Base-by-base conservation (phyloP, 306 rosid genomes). In the Prinsepia uniflora region DNA sequence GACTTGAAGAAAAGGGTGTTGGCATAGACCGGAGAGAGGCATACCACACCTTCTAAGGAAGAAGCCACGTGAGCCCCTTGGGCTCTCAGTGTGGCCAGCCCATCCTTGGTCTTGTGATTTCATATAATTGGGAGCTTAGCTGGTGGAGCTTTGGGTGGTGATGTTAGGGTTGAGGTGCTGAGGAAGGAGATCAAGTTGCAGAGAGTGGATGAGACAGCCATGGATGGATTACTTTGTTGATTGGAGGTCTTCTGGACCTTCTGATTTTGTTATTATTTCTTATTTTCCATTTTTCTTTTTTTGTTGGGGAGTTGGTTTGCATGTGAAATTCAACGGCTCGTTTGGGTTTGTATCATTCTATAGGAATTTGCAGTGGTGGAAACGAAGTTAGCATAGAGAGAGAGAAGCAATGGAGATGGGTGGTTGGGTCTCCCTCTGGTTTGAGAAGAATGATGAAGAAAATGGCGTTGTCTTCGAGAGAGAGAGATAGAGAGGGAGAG, bases 161-260 rank as follows among this genome's bases (percentile, higher is more conserved):
- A 63, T 7, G 86, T 80, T 7, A 79, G 74, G 75, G 84, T 91
- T 45, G 93, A 17, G 66, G 90, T 88, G 11, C 80, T 63, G 85
- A 89, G 71, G 67, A 86, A 83, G 30, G 96, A 84, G 86, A 87
- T 84, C 70, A 87, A 82, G 77, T 78, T 89, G 79, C 47, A 75
- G 69, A 84, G 67, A n/a, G 87, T 65, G 75, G 88, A 87, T 74
- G 90, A 80, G 81, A 86, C 67, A 69, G 98, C 96, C 90, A 90
- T 90, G 70, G 81, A 10, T 90, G 70, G 82, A 5, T 70, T 68
- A 42, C 10, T 42, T 42, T 24, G 43, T 4, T 46, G 63, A 50
- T 59, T 69, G 10, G 55, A 19, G n/a, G n/a, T 4, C 18, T 46
- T 14, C 58, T 55, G 39, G 49, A 59, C 53, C 55, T 47, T 47